Base-by-base conservation (phyloP, 192 early-diverging fungal species). In the Phlyctochytrium planicorne region DNA sequence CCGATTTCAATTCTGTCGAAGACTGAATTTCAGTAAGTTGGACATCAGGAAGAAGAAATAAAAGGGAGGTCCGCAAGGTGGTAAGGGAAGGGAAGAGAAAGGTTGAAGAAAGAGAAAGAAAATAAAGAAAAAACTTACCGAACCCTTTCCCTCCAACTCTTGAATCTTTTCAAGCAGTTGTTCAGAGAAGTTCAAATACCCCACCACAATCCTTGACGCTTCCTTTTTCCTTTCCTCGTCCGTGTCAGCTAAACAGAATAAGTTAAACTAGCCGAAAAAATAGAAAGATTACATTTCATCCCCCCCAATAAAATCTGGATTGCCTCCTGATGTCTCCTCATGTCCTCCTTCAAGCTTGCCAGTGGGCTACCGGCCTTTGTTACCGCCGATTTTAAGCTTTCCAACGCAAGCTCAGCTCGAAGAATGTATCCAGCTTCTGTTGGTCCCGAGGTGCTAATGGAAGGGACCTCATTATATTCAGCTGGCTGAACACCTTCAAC, bases 291-390 rank as follows among this genome's bases (percentile, higher is more conserved):
- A 91, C 90, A 62, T 76, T 89, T 90, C 59, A 88, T 77, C 20
- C 89, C 88, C 2, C 53, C 65, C n/a, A 84, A 66, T 20, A 91
- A 74, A 24, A 91, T 74, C 36, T 87, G 76, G 16, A 90, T 86
- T 2, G 87, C 84, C 33, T 87, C 77, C 53, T 87, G 75, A 68
- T 87, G 87, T 6, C 63, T 40, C 29, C 66, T 35, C 20, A 85
- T 59, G 37, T 88, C 81, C 23, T 72, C 76, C 52, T 47, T 57
- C 17, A 63, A 16, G 59, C 34, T 4, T 12, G 3, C 32, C 59
- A 59, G 14, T 1, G 34, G 23, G 30, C 36, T 59, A 14, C 60
- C 69, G 4, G 34, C 52, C 24, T 62, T 37, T 53, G 30, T 40
- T 6, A 14, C 52, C 6, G 16, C 14, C 20, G 63, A 12, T 50